These are phyloP conservation scores for Cladorrhinum sp. DNA, from an alignment of 2,329 filamentous ascomycete species.

Conservation along the genomic window DNA sequence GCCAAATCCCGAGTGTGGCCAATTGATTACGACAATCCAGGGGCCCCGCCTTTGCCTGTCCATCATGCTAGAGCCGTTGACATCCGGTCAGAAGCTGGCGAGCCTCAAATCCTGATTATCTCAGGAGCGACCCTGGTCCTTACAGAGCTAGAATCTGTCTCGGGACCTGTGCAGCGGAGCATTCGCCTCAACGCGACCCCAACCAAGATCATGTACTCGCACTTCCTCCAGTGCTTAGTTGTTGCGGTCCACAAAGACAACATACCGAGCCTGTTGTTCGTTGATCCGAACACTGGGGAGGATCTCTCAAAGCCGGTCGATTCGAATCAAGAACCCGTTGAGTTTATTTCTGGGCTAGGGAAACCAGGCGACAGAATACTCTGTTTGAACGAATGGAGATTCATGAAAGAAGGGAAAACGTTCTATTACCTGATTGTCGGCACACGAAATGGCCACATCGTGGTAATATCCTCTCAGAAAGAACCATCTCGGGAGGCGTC, in stretches of 20 bases:
- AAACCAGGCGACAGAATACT: conserved; percentile 57
- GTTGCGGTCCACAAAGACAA: conserved; percentile 47
- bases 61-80: conserved; percentile 46
- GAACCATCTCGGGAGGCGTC: conserved; percentile 24
- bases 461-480: conserved; percentile 52
- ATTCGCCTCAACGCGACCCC: conserved; percentile 49
- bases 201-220: conserved; percentile 53
- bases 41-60: conserved; percentile 42
- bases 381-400: conserved; percentile 62
- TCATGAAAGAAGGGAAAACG: conserved; percentile 51
- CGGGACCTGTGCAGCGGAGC: conserved; percentile 48
- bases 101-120: conserved; percentile 48
- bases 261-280: conserved; percentile 51
- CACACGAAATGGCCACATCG: conserved; percentile 51
- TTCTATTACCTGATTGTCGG: conserved; percentile 64
- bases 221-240: conserved; percentile 50
- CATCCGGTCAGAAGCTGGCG: conserved; percentile 38
- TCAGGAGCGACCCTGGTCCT: conserved; percentile 51
- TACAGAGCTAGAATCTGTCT: conserved; percentile 47
- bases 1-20: conserved; percentile 49
- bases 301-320: conserved; percentile 48
- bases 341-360: conserved; percentile 56
- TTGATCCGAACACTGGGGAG: conserved; percentile 54
- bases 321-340: conserved; percentile 39
- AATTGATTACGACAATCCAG: conserved; percentile 43